Evolutionary conservation across 192 early-diverging fungal species (phyloP), one percentile per base, ranked within the genome.

Genomic region (Pecoramyces ruminantium): DNA sequence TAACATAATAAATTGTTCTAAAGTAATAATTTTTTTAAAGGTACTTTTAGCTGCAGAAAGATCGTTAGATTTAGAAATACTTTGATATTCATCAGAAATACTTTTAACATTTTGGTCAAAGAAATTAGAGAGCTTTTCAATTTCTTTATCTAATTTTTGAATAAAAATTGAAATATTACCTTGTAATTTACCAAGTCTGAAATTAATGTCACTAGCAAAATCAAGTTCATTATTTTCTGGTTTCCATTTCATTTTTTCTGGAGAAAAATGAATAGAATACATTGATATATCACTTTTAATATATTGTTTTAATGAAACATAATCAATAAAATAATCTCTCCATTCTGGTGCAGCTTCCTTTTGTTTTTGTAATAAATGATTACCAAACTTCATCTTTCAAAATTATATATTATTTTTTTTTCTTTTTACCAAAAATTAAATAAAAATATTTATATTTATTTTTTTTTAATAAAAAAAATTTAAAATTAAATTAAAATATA

Each of bases 1-100:
- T 39, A 96, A 86, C 79, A 95, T 94, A 77, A 93, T 93, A 84
- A 92, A 95, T 77, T 88, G 86, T 86, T 96, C 94, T 27, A 95
- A 87, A 80, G 87, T 89, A 67, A 95, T 85, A 40, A 94, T 87
- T 29, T 86, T 87, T 80, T 90, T 86, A 79, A 94, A 83, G 13
- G 92, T 83, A 8, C 82, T 86, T 81, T 30, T 87, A 84, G 77
- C 83, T 78, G 27, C 30, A 38, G 13, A 2, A 39, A n/a, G 38
- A 51, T 28, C 39, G 58, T 25, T 38, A 13, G 13, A 30, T 78
- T 29, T 79, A 34, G 28, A 14, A 40, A 67, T 67, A 25, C 3
- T 29, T 18, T 78, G 3, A 38, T 30, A 58, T 29, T 29, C 28
- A 16, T 58, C 80, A 14, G 29, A 28, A 51, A 83, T 78, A 27